These are phyloP conservation scores for Gymnopilus junonius DNA, from an alignment of 768 basidiomycete species.

Conservation along the genomic window DNA sequence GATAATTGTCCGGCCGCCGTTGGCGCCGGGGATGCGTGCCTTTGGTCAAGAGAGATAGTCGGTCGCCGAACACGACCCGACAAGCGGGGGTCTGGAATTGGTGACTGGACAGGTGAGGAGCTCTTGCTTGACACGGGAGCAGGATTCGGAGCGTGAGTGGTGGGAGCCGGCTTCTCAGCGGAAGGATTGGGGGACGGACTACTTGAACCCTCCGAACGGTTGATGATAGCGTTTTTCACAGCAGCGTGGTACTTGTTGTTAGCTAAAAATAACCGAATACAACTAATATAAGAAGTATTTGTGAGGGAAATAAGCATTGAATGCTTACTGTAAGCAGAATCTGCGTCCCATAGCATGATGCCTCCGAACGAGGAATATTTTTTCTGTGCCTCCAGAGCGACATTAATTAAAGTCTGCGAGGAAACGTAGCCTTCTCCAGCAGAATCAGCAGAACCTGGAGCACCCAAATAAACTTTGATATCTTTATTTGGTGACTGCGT, in stretches of 20 bases:
- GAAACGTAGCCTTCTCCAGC: constrained; percentile 59
- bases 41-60: constrained; percentile 19
- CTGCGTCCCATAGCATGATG: constrained; percentile 53
- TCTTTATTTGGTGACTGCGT: constrained; percentile 57
- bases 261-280: constrained; percentile 34
- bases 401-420: constrained; percentile 43
- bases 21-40: constrained; percentile 7
- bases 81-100: constrained; percentile 34
- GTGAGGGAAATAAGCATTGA: neutral
- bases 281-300: neutral
- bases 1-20: constrained; percentile 4
- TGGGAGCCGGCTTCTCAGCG: constrained; percentile 11
- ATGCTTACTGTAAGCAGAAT: constrained; percentile 45
- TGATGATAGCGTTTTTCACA: constrained; percentile 63
- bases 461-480: constrained; percentile 65
- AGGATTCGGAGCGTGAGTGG: neutral
- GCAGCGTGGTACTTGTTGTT: constrained; percentile 63
- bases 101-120: constrained; percentile 9
- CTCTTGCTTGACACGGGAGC: constrained; percentile 9
- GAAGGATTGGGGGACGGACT: constrained; percentile 10
- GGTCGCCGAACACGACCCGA: constrained; percentile 39
- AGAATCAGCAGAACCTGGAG: constrained; percentile 54
- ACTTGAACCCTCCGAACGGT: constrained; percentile 52
- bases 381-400: constrained; percentile 48
- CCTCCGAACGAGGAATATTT: constrained; percentile 65